Percentiles rank a stretch among this genome's conserved stretches.
phyloP scores from a whole-genome alignment of 805 yeast species.

The Myxozyma neglecta region DNA sequence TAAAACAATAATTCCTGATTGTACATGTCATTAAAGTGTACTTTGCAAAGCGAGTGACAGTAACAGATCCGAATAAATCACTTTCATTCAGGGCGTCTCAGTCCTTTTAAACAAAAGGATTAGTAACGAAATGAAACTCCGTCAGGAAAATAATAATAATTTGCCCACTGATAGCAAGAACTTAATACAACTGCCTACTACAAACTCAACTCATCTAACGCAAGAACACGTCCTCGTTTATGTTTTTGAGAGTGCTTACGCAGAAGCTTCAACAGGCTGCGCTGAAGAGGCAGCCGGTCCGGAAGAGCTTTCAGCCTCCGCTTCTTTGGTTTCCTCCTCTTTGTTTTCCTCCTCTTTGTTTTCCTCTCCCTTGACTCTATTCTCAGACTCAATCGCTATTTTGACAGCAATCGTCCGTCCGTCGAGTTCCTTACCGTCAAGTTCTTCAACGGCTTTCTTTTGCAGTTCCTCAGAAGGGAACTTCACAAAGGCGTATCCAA shows the following conservation, averaged over 20 bases:
- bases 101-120: neutral
- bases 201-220: neutral
- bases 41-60: too few relatives aligned
- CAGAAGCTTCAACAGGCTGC: constrained; percentile 11
- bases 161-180: neutral
- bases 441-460: constrained; percentile 66
- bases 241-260: neutral
- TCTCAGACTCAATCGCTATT: constrained; percentile 63
- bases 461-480: constrained; percentile 64
- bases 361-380: constrained; percentile 32
- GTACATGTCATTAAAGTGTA: too few relatives aligned
- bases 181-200: neutral
- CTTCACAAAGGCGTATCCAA: constrained; percentile 63
- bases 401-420: constrained; percentile 69
- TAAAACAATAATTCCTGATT: too few relatives aligned
- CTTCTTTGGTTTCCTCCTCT: constrained; percentile 2
- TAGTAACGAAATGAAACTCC: neutral
- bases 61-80: neutral
- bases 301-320: constrained; percentile 9
- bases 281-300: neutral
- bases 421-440: constrained; percentile 59
- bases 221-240: neutral
- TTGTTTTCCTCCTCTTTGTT: neutral
- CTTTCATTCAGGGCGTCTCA: neutral
- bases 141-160: neutral